A percentile compares a stretch with the other conserved stretches of the same genome.
Conservation (phyloP, 192 early-diverging fungal genomes). For the Coemansia sp. region DNA sequence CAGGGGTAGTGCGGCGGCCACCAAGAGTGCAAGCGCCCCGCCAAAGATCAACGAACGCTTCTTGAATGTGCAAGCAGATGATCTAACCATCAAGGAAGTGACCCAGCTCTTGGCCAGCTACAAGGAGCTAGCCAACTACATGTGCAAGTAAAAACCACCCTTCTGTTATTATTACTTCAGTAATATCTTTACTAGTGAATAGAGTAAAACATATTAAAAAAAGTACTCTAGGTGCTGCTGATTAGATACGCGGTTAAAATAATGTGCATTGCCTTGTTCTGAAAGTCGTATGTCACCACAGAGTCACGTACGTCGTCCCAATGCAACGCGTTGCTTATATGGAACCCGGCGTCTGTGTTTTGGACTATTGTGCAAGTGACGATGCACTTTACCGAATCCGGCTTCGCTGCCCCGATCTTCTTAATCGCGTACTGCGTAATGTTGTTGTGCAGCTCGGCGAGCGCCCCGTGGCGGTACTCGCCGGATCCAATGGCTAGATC, state of each 20-base stretch:
- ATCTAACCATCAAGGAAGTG: constrained; percentile 44
- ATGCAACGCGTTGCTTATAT: constrained; percentile 27
- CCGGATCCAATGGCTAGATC: constrained; percentile 34
- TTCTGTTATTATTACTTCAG: not conserved
- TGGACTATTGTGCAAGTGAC: constrained; percentile 49
- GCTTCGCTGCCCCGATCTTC: constrained; percentile 25
- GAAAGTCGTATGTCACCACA: constrained; percentile 29
- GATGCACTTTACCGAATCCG: constrained; percentile 20
- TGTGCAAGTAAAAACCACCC: constrained; percentile 20
- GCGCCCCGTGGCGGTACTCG: constrained; percentile 37
- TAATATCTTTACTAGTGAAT: not conserved
- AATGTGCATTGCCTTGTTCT: constrained; percentile 29
- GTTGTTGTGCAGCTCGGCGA: constrained; percentile 39
- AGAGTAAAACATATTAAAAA: too few species aligned
- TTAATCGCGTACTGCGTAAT: constrained; percentile 44
- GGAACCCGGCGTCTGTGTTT: constrained; percentile 40
- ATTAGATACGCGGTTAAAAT: constrained; percentile 39
- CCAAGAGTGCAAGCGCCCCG: not conserved
- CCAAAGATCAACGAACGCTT: constrained; percentile 19
- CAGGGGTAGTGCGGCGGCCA: not conserved
- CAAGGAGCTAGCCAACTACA: constrained; percentile 39
- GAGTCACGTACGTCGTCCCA: constrained; percentile 37
- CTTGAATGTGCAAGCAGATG: constrained; percentile 6
- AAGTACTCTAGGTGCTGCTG: too few species aligned
- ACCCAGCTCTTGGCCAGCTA: constrained; percentile 36